A percentile compares a stretch with the other conserved stretches of the same genome.
phyloP scores from a whole-genome alignment of 805 yeast genomes.

The Groenewaldozyma salmanticensis region DNA sequence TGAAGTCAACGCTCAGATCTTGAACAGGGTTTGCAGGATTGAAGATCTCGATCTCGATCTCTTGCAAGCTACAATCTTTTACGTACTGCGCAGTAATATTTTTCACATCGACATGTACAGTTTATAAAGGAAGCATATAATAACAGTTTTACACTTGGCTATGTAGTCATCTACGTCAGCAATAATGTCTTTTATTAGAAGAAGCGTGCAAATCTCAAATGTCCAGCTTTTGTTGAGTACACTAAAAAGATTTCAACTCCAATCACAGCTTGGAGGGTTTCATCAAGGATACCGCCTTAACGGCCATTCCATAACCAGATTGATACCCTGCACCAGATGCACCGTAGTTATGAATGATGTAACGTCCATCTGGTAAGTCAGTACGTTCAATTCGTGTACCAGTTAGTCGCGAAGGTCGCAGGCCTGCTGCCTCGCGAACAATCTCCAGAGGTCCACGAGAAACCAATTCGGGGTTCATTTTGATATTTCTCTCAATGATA shows the following conservation, averaged over 20 bases:
- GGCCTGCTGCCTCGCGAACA: conserved; percentile 58
- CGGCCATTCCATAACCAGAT: conserved; percentile 59
- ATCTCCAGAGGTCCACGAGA: conserved; percentile 37
- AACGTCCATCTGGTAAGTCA: conserved; percentile 27
- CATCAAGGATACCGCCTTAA: conserved; percentile 26
- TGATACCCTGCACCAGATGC: conserved; percentile 76
- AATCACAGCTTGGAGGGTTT: no score
- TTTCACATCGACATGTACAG: no score
- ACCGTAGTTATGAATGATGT: conserved; percentile 63
- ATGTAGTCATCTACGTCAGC: no score
- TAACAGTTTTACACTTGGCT: no score
- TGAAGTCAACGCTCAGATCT: no score
- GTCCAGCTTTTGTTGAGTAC: conserved; percentile 57
- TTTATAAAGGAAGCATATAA: no score
- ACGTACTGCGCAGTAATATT: no score
- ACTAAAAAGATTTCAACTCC: no score
- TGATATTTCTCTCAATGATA: conserved; percentile 49
- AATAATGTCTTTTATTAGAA: no score
- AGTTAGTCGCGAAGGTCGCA: conserved; percentile 68
- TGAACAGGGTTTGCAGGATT: conserved; percentile 53
- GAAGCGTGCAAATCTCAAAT: no score
- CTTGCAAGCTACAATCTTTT: no score
- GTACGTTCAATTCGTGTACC: conserved; percentile 65
- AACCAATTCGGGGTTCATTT: conserved; percentile 36
- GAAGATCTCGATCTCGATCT: conserved; percentile 51